Percentiles rank a stretch among this genome's conserved stretches.
These are phyloP conservation scores for Trypanosoma vivax DNA, from an alignment of 208 protist species.

Conservation along the genomic window DNA sequence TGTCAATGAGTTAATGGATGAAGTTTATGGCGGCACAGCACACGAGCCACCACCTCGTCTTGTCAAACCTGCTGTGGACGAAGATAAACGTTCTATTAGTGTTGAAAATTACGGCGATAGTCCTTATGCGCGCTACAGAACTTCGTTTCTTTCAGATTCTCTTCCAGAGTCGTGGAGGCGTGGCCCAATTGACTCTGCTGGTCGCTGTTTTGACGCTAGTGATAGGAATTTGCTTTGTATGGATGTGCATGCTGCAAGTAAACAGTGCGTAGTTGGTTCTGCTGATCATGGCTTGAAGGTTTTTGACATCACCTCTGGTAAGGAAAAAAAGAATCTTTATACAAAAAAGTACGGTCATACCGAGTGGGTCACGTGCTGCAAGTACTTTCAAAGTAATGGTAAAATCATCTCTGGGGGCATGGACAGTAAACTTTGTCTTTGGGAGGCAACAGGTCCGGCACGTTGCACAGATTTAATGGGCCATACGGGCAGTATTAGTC, in stretches of 20 bases:
- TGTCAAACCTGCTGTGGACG: neutral
- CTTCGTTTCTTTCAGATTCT: slow-evolving; percentile 6
- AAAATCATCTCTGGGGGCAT: slow-evolving; percentile 80
- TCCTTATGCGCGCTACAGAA: slow-evolving; percentile 16
- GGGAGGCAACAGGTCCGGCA: slow-evolving; percentile 33
- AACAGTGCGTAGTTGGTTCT: slow-evolving; percentile 66
- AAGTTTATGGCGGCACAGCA: slow-evolving; percentile 34
- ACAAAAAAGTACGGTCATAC: slow-evolving; percentile 74
- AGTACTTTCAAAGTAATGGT: slow-evolving; percentile 48
- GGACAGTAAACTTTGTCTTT: slow-evolving; percentile 90
- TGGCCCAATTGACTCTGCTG: slow-evolving; percentile 42
- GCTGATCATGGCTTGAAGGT: slow-evolving; percentile 84
- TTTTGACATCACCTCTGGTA: slow-evolving; percentile 55
- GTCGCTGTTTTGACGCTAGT: slow-evolving; percentile 62
- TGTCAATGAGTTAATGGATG: slow-evolving; percentile 50
- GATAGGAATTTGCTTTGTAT: slow-evolving; percentile 85
- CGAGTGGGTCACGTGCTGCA: slow-evolving; percentile 85
- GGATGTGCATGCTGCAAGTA: slow-evolving; percentile 39
- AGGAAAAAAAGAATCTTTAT: slow-evolving; percentile 60
- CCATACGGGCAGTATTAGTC: slow-evolving; percentile 74
- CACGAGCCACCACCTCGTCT: slow-evolving; percentile 13
- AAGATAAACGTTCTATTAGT: neutral
- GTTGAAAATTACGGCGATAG: neutral
- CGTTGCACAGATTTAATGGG: slow-evolving; percentile 77
- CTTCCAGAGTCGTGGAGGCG: slow-evolving; percentile 28